Evolutionary conservation across 2,329 filamentous ascomycete species (phyloP), one percentile per base, ranked within the genome.

Genomic region (Capronia americana): DNA sequence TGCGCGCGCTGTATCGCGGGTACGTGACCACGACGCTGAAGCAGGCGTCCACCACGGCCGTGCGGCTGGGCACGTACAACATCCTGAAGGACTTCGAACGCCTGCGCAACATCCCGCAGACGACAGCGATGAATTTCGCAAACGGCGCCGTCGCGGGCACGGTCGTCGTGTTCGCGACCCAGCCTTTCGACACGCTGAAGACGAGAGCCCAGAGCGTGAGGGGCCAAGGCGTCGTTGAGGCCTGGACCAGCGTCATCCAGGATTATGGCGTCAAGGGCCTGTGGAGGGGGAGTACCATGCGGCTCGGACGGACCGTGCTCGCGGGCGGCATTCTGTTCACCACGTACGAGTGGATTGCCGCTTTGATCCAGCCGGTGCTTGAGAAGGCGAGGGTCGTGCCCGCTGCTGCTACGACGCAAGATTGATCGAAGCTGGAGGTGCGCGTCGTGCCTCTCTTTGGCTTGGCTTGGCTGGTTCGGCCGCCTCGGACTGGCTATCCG

Each of bases 241-340:
- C 87, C 0, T 79, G 87, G 2, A 79, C 77, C 58, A 83, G 81
- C 60, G 80, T 90, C 3, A 74, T 86, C 60, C 74, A 77, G 0
- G 86, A 89, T 69, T 83, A 85, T 68, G 88, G 88, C 0, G 69
- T 89, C 1, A 81, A 79, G 46, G 88, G 85, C 0, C 87, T 90
- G 67, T 91, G 88, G 88, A 86, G 84, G 65, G 88, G 88, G 0
- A 90, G 87, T 38, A 86, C 86, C 0, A 90, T 91, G 88, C 81
- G 89, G 63, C 73, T 91, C 26, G 87, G 88, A 0, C 76, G 88
- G 67, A 83, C 88, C 3, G 81, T 90, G 0, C 82, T 90, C 53
- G 87, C 86, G 70, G 88, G 88, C n/a, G 88, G 88, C 0, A 89
- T 90, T 65, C 76, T 90, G 1, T 89, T 89, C 69, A 87, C 86